Conservation (phyloP, 352 stramenopile species). For the Paralagenidium karlingii region DNA sequence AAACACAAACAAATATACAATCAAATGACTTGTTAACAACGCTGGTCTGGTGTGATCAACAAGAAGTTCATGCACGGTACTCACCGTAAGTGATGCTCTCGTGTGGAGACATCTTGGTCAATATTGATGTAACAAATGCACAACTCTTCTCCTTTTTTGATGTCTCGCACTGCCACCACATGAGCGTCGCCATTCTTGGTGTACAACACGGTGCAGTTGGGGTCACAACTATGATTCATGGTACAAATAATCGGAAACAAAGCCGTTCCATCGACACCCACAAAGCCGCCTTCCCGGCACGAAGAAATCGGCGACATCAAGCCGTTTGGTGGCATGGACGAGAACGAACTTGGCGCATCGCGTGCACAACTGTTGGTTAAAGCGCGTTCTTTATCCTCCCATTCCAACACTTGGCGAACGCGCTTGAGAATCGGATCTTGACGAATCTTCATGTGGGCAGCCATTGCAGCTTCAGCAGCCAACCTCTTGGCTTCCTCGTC, state of each 20-base stretch:
- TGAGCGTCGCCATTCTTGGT: constrained; percentile 13
- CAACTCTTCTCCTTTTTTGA: constrained; percentile 83
- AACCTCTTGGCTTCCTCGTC: constrained; percentile 13
- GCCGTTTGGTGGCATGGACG: not conserved
- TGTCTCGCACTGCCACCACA: constrained; percentile 24
- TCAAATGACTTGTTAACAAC: too few species aligned
- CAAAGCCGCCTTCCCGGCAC: constrained; percentile 13
- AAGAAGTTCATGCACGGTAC: not conserved
- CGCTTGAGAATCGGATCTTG: constrained; percentile 18
- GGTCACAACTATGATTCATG: constrained; percentile 83
- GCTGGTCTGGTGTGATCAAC: too few species aligned
- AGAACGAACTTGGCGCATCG: not conserved
- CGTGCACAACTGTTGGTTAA: not conserved
- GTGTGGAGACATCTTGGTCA: constrained; percentile 48
- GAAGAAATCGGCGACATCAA: not conserved
- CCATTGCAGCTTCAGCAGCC: not conserved
- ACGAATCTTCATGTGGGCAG: constrained; percentile 2
- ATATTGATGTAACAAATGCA: constrained; percentile 93
- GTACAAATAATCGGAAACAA: constrained; percentile 75
- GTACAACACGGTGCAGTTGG: constrained; percentile 59
- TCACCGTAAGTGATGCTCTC: constrained; percentile 48
- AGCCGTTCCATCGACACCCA: constrained; percentile 75
- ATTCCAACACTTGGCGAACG: constrained; percentile 28
- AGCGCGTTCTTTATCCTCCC: too few species aligned
- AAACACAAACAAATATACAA: not conserved